A percentile compares a stretch with the other conserved stretches of the same genome.
phyloP scores from a whole-genome alignment of 2,329 filamentous ascomycete genomes.

The Aspergillus spinulosporus region DNA sequence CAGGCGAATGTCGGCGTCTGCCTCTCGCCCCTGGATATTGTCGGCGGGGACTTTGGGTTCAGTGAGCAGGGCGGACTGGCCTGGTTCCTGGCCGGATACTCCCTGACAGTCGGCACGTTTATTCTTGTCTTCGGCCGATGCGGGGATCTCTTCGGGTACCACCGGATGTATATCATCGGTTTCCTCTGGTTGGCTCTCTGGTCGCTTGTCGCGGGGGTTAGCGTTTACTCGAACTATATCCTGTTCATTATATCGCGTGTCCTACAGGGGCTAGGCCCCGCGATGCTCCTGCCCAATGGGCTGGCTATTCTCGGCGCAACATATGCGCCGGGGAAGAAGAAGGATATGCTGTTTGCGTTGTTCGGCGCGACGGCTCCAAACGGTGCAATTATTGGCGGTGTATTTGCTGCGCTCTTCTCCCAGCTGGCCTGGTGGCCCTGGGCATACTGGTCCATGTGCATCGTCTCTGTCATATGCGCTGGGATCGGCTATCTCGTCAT shows the following conservation, averaged over 20 bases:
- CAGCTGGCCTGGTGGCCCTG: slow-evolving; percentile 55
- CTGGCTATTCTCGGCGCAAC: slow-evolving; percentile 62
- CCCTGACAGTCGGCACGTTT: slow-evolving; percentile 46
- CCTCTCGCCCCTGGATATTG: slow-evolving; percentile 51
- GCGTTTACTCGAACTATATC: slow-evolving; percentile 44
- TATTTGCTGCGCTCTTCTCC: slow-evolving; percentile 44
- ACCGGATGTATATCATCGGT: slow-evolving; percentile 37
- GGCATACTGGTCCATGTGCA: slow-evolving; percentile 49
- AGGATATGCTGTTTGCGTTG: slow-evolving; percentile 60
- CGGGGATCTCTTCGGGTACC: slow-evolving; percentile 42
- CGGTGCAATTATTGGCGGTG: slow-evolving; percentile 45
- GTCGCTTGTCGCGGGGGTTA: slow-evolving; percentile 39
- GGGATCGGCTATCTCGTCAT: slow-evolving; percentile 39
- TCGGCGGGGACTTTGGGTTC: slow-evolving; percentile 51
- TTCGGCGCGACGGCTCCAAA: slow-evolving; percentile 53
- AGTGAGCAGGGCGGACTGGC: slow-evolving; percentile 48
- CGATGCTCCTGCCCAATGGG: slow-evolving; percentile 29
- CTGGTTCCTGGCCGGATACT: slow-evolving; percentile 62
- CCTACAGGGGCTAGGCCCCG: slow-evolving; percentile 59
- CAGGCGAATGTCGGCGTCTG: slow-evolving; percentile 52
- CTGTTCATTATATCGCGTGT: slow-evolving; percentile 56
- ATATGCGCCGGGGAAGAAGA: slow-evolving; percentile 58
- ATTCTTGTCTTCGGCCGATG: slow-evolving; percentile 41
- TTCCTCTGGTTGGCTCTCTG: slow-evolving; percentile 39
- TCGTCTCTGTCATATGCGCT: slow-evolving; percentile 38